Evolutionary conservation across 345 rosid species (phyloP).

Genomic region (Brassica rapa): DNA sequence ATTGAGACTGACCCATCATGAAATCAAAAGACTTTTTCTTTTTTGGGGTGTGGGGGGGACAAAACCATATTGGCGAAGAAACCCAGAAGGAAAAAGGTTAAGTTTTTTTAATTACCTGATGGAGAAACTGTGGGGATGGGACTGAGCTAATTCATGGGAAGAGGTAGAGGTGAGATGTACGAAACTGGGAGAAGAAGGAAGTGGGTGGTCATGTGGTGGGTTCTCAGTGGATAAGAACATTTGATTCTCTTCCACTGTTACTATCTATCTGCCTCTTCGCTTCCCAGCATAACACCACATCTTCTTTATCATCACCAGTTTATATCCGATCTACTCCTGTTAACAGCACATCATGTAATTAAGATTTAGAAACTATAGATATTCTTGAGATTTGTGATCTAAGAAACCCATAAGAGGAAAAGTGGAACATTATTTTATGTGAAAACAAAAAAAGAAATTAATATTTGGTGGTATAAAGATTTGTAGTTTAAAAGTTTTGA

Average conservation of each 20-base stretch:
- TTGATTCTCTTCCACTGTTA: slow-evolving; percentile 55
- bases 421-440: slow-evolving; percentile 59
- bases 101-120: slow-evolving; percentile 57
- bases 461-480: not conserved
- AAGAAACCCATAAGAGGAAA: slow-evolving; percentile 4
- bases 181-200: slow-evolving; percentile 25
- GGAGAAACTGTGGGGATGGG: slow-evolving; percentile 67
- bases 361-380: not conserved
- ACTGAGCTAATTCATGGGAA: slow-evolving; percentile 34
- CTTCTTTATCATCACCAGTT: slow-evolving; percentile 18
- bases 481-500: not conserved
- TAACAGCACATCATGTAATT: not conserved
- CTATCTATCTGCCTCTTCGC: slow-evolving; percentile 53
- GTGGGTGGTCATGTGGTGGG: slow-evolving; percentile 74
- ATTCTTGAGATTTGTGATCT: not conserved
- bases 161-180: slow-evolving; percentile 30
- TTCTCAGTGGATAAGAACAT: slow-evolving; percentile 79
- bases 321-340: not conserved
- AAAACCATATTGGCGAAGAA: slow-evolving; percentile 25
- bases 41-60: not conserved
- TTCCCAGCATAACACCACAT: slow-evolving; percentile 56
- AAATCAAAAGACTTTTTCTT: slow-evolving; percentile 16
- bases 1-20: slow-evolving; percentile 31
- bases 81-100: slow-evolving; percentile 7
- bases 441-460: not conserved